Evolutionary conservation across 2,329 filamentous ascomycete species (phyloP), one percentile per base, ranked within the genome.

Genomic region (Shiraia sp.): DNA sequence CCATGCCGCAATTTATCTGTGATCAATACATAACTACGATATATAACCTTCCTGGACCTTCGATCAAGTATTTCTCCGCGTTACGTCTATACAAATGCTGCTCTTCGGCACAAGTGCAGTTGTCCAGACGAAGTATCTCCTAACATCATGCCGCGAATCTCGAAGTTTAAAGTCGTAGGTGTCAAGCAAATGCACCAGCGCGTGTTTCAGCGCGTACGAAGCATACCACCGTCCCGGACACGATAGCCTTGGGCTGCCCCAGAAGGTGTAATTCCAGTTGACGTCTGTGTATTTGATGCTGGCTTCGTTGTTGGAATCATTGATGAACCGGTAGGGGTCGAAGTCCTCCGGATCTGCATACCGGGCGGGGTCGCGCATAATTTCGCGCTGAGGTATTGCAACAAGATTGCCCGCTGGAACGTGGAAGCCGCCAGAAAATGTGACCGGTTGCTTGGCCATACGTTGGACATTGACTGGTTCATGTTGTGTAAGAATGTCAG

Each of bases 241-340:
- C 2, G 34, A 36, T 26, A 36, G 15, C 34, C 34, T 36, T 16
- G 34, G 24, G 34, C 34, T 36, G 14, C 34, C 34, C 34, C 34
- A 36, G 23, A 36, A 36, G n/a, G 34, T 36, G 24, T 36, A 36
- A 10, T 36, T 15, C 34, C 34, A 29, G 34, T 36, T 36, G 23
- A 36, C 34, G 4, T 36, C 34, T 14, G 34, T 36, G 34, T 36
- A 36, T 25, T 36, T 36, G 12, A n/a, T 28, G 27, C 27, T 29
- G 27, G 27, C 27, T 14, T 12, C 27, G 27, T 6, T 14, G 10
- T 29, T 14, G 3, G 27, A 29, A 14, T 14, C 15, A 2, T 14
- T 29, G 12, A 29, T 29, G 27, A 29, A 29, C 27, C 27, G 27
- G 27, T 29, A 29, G 27, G 27, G 27, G 15, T 29, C 15, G 27